phyloP scores from a whole-genome alignment of 306 rosid species.

The Fagus sylvatica region DNA sequence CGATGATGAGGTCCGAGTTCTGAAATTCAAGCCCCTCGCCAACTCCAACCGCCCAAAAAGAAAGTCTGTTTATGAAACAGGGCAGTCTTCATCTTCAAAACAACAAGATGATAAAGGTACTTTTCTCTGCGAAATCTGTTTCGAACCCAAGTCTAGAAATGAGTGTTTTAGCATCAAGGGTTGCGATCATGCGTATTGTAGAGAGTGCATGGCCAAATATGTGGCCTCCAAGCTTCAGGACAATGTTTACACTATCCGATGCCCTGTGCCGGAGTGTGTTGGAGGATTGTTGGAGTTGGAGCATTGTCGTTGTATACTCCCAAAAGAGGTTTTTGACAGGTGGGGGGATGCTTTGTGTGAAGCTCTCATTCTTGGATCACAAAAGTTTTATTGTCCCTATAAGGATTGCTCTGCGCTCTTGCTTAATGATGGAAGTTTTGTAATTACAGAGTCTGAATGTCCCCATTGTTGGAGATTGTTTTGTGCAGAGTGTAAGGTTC shows the following conservation, averaged over 20 bases:
- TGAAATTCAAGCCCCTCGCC: slow-evolving; percentile 19
- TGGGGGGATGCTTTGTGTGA: slow-evolving; percentile 50
- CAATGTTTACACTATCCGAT: slow-evolving; percentile 23
- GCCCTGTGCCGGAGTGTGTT: slow-evolving; percentile 38
- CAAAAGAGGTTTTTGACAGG: slow-evolving; percentile 22
- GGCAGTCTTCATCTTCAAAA: slow-evolving; percentile 19
- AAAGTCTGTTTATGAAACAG: not conserved
- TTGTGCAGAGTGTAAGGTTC: slow-evolving; percentile 42
- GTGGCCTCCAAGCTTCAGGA: slow-evolving; percentile 32
- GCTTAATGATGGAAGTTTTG: slow-evolving; percentile 26
- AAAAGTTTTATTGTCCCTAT: slow-evolving; percentile 45
- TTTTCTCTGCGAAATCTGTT: slow-evolving; percentile 41
- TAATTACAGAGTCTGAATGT: slow-evolving; percentile 28
- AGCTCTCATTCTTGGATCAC: slow-evolving; percentile 14
- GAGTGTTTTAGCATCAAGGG: slow-evolving; percentile 27
- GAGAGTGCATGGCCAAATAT: slow-evolving; percentile 19
- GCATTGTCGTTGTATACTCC: slow-evolving; percentile 28
- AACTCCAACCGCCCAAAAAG: not conserved
- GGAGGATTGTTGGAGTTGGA: slow-evolving; percentile 29
- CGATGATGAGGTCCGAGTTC: slow-evolving; percentile 34
- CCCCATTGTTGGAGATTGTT: slow-evolving; percentile 43
- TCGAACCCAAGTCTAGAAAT: slow-evolving; percentile 15
- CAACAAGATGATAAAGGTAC: not conserved
- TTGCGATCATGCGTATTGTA: slow-evolving; percentile 37
- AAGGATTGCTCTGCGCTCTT: slow-evolving; percentile 41